phyloP scores from a whole-genome alignment of 345 rosid genomes.

The Cochlearia excelsa region DNA sequence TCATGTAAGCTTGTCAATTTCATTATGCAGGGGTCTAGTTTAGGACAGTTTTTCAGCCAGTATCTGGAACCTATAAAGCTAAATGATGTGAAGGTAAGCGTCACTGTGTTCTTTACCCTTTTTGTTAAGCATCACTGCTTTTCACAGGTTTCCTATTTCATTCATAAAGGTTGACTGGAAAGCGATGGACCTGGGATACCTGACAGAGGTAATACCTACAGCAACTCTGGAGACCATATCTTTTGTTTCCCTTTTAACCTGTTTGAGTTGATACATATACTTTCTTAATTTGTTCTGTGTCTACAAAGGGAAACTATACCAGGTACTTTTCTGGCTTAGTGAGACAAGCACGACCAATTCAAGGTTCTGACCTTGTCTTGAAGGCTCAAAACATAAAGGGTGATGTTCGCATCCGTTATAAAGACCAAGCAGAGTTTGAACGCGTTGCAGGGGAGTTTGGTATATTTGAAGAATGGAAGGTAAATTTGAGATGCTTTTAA shows the following conservation, averaged over 20 bases:
- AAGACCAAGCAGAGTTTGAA: constrained; percentile 73
- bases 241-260: constrained; percentile 6
- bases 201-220: constrained; percentile 59
- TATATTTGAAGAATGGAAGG: constrained; percentile 97
- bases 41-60: constrained; percentile 87
- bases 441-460: constrained; percentile 80
- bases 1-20: constrained; percentile 13
- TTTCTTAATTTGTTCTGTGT: constrained; percentile 19
- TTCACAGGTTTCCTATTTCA: constrained; percentile 25
- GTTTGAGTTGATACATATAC: constrained; percentile 10
- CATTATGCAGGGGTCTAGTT: constrained; percentile 76
- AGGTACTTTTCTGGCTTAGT: constrained; percentile 62
- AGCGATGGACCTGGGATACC: constrained; percentile 78
- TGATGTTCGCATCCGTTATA: constrained; percentile 72
- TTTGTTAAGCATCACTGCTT: constrained; percentile 15
- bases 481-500: constrained; percentile 24
- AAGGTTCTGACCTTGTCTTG: constrained; percentile 63
- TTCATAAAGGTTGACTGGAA: constrained; percentile 82
- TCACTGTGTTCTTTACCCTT: constrained; percentile 8
- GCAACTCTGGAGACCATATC: constrained; percentile 11
- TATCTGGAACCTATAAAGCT: constrained; percentile 91
- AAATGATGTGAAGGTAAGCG: constrained; percentile 73
- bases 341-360: constrained; percentile 61
- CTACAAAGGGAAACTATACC: constrained; percentile 61
- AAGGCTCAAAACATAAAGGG: constrained; percentile 58